Conservation (phyloP, 306 rosid species). For the Canavalia gladiata region DNA sequence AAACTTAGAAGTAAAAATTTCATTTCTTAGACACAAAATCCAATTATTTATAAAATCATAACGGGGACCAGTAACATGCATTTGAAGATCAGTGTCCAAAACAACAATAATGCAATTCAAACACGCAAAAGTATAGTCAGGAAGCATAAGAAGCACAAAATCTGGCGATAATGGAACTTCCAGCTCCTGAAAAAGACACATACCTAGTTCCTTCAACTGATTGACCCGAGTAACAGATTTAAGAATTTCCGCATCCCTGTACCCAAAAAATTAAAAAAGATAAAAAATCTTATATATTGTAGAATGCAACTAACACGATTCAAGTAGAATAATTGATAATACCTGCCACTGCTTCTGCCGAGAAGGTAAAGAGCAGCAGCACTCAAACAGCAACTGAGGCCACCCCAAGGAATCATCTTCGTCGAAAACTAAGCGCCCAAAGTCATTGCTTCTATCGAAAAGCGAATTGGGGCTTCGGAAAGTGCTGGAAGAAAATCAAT, state of each 20-base stretch:
- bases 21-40: not conserved
- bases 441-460: conserved; percentile 21
- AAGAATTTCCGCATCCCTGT: conserved; percentile 86
- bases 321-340: not conserved
- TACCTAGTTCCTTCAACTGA: conserved; percentile 94
- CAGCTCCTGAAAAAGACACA: conserved; percentile 30
- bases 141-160: conserved; percentile 35
- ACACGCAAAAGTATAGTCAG: not conserved
- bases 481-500: not conserved
- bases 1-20: too few species aligned
- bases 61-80: not conserved
- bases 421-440: conserved; percentile 35
- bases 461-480: not conserved
- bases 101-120: conserved; percentile 23
- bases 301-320: not conserved
- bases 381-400: conserved; percentile 92
- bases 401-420: conserved; percentile 95
- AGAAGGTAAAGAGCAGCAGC: conserved; percentile 97
- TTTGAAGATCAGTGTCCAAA: conserved; percentile 3
- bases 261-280: conserved; percentile 37
- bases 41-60: conserved; percentile 14
- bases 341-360: conserved; percentile 98
- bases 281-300: not conserved
- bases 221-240: conserved; percentile 83
- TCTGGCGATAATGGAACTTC: not conserved